phyloP scores from a whole-genome alignment of 2,329 filamentous ascomycete species.

The Claviceps sp. region DNA sequence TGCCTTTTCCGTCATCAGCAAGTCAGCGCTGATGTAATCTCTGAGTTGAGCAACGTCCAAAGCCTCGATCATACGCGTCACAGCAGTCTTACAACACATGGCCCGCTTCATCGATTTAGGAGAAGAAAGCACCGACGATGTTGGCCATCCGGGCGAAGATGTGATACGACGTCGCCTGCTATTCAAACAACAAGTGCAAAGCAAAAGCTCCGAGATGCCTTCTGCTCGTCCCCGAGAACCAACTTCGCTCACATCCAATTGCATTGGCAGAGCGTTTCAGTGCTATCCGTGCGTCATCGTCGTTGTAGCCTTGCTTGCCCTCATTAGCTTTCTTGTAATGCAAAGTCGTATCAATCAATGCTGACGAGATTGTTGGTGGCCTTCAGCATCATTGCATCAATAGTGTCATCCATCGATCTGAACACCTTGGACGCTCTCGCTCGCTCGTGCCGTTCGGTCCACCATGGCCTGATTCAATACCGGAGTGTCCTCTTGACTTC shows the following conservation, averaged over 20 bases:
- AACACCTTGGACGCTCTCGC: constrained; percentile 78
- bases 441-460: constrained; percentile 67
- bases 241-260: constrained; percentile 6
- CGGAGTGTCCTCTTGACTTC: constrained; percentile 57
- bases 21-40: background rate
- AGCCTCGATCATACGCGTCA: background rate
- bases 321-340: background rate
- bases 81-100: constrained; percentile 5
- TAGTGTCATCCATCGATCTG: constrained; percentile 69
- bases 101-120: constrained; percentile 14
- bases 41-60: background rate
- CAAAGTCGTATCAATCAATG: background rate
- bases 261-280: constrained; percentile 18
- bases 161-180: constrained; percentile 2
- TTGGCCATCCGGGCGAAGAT: constrained; percentile 2
- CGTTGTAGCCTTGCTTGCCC: constrained; percentile 1
- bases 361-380: background rate
- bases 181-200: constrained; percentile 1
- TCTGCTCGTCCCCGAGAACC: background rate
- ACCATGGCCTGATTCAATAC: constrained; percentile 65
- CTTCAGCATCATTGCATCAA: constrained; percentile 60
- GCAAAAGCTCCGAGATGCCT: background rate
- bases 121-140: constrained; percentile 6
- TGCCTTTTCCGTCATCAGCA: background rate
- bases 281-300: constrained; percentile 21